A percentile compares a stretch with the other conserved stretches of the same genome.
Conservation (phyloP, 371 early-diverging fungal species). For the Syncephalastrum contaminatum region DNA sequence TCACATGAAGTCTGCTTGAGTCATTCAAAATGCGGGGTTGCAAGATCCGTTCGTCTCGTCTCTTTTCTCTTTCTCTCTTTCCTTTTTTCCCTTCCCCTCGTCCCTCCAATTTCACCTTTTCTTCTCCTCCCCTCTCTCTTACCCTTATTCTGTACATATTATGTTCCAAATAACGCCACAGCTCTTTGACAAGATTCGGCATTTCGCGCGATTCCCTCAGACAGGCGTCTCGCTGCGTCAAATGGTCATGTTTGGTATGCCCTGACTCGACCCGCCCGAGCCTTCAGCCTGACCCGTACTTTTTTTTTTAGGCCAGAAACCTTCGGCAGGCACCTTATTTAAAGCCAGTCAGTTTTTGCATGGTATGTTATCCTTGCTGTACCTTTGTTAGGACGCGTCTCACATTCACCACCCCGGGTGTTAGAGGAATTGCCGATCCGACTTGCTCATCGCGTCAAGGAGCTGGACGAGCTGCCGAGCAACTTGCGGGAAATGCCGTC, state of each 20-base stretch:
- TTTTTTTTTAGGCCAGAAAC: constrained; percentile 60
- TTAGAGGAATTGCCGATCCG: constrained; percentile 92
- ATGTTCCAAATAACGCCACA: constrained; percentile 55
- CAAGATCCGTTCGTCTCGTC: not conserved
- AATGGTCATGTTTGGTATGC: constrained; percentile 90
- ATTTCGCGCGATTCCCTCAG: constrained; percentile 81
- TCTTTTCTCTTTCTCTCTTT: constrained; percentile 4
- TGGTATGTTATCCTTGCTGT: constrained; percentile 24
- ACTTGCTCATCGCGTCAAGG: constrained; percentile 93
- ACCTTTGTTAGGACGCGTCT: not conserved
- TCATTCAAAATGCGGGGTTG: constrained; percentile 10
- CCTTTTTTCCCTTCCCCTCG: not conserved
- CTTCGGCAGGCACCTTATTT: constrained; percentile 77
- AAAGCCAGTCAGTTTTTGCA: constrained; percentile 87
- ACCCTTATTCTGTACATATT: not conserved
- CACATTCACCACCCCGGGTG: not conserved
- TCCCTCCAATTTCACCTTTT: not conserved
- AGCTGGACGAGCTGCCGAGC: constrained; percentile 89
- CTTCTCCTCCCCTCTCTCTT: constrained; percentile 1
- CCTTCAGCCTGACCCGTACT: not conserved
- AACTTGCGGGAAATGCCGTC: constrained; percentile 88
- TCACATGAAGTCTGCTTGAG: constrained; percentile 3
- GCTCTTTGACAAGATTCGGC: constrained; percentile 66
- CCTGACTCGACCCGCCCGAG: not conserved
- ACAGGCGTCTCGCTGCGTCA: constrained; percentile 90